A percentile compares a stretch with the other conserved stretches of the same genome.
phyloP scores from a whole-genome alignment of 139 green algal genomes.

The Nannochloris sp. region DNA sequence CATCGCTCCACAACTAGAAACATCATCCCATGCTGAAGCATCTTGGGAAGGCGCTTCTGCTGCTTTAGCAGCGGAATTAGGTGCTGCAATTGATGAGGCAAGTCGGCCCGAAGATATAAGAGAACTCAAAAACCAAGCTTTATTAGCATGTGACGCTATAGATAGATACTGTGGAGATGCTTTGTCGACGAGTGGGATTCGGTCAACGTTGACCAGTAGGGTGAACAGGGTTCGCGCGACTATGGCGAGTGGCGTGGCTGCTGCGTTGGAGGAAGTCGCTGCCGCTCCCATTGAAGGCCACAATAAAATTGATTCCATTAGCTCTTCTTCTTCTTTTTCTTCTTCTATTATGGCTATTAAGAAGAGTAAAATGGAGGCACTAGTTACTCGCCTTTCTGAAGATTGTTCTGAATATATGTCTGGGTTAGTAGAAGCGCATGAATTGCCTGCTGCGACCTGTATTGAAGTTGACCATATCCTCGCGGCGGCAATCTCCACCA shows the following conservation, averaged over 20 bases:
- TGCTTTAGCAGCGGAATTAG: neutral
- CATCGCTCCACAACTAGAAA: neutral
- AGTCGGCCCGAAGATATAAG: neutral
- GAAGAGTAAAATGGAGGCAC: too few relatives aligned
- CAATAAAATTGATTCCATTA: too few relatives aligned
- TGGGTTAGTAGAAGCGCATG: neutral
- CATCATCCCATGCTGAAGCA: neutral
- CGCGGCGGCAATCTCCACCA: neutral
- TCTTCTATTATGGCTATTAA: too few relatives aligned
- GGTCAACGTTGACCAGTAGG: neutral
- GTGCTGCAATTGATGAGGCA: neutral
- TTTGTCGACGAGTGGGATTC: neutral
- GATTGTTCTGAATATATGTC: neutral
- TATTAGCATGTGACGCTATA: slow-evolving; percentile 1
- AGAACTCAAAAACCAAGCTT: neutral
- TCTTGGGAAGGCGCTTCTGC: slow-evolving; percentile 3
- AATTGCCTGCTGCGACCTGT: neutral
- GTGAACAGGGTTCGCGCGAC: neutral
- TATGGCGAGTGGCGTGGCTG: neutral
- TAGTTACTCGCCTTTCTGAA: too few relatives aligned
- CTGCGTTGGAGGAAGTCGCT: neutral
- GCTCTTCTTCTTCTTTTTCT: too few relatives aligned
- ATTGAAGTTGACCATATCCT: neutral
- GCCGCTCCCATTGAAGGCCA: too few relatives aligned
- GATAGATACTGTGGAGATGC: neutral